Evolutionary conservation across 192 early-diverging fungal species (phyloP).

Genomic region (Coemansia sp.): DNA sequence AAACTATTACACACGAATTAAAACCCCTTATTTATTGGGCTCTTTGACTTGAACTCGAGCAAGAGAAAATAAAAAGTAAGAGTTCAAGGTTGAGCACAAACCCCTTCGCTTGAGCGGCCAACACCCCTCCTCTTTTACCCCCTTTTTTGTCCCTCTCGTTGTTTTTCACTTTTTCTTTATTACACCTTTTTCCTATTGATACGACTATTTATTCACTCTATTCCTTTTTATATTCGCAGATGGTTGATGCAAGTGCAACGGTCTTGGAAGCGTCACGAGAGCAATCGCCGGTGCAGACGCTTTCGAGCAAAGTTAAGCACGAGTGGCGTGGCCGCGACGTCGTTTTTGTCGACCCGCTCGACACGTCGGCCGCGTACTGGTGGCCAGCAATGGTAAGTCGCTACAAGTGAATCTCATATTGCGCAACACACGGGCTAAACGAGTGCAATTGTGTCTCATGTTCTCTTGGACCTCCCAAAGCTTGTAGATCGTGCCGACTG

Average conservation of each 20-base stretch:
- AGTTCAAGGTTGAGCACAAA: not conserved
- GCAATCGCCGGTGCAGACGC: slow-evolving; percentile 7
- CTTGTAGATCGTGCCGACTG: slow-evolving; percentile 53
- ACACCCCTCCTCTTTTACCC: not conserved
- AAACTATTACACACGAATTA: not conserved
- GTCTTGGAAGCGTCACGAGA: slow-evolving; percentile 11
- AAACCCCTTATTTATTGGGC: no score
- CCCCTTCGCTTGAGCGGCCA: no score
- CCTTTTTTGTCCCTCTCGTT: slow-evolving; percentile 4
- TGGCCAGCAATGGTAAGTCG: slow-evolving; percentile 62
- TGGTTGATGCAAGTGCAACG: slow-evolving; percentile 9
- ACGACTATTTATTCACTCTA: slow-evolving; percentile 3
- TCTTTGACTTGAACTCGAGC: no score
- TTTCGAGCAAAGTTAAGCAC: not conserved
- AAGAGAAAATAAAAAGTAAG: not conserved
- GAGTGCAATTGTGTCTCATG: no score
- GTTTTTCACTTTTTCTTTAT: slow-evolving; percentile 8
- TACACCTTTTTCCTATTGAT: not conserved
- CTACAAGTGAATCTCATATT: not conserved
- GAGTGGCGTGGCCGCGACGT: slow-evolving; percentile 54
- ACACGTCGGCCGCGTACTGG: slow-evolving; percentile 59
- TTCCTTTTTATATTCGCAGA: slow-evolving; percentile 6
- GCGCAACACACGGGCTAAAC: no score
- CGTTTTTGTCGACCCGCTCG: slow-evolving; percentile 69
- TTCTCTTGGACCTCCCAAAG: no score